phyloP scores from a whole-genome alignment of 139 green algal genomes.

The Picochlorum sp. region DNA sequence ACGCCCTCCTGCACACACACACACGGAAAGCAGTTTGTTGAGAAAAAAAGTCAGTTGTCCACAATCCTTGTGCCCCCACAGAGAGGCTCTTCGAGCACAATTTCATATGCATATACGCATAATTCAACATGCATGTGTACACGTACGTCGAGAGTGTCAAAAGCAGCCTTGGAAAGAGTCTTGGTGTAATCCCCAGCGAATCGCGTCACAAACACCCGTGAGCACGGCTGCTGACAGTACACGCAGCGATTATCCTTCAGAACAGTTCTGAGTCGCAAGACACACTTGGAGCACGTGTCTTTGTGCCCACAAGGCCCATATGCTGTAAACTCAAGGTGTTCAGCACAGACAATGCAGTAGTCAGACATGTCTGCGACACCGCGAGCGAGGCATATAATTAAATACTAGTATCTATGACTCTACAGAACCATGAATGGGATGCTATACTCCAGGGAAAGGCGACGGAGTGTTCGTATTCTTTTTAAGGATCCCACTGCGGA shows the following conservation, averaged over 20 bases:
- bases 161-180: constrained; percentile 42
- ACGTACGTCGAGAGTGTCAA: constrained; percentile 33
- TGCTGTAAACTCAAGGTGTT: constrained; percentile 69
- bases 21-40: no score
- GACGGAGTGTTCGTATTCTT: no score
- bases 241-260: constrained; percentile 77
- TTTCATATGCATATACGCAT: no score
- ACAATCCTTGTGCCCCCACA: no score
- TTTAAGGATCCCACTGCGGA: no score
- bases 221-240: constrained; percentile 62
- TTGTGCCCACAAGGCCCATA: constrained; percentile 79
- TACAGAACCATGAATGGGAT: no score
- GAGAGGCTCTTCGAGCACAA: no score
- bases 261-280: constrained; percentile 70
- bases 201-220: constrained; percentile 61
- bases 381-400: no score
- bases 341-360: constrained; percentile 78
- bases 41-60: no score
- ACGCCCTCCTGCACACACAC: constrained; percentile 24
- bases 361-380: constrained; percentile 12
- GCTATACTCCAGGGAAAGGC: no score
- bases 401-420: no score
- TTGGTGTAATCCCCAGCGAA: constrained; percentile 67
- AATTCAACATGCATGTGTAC: no score
- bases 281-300: constrained; percentile 77